Base-by-base conservation (phyloP, 306 rosid genomes). In the Cucurbita moschata region DNA sequence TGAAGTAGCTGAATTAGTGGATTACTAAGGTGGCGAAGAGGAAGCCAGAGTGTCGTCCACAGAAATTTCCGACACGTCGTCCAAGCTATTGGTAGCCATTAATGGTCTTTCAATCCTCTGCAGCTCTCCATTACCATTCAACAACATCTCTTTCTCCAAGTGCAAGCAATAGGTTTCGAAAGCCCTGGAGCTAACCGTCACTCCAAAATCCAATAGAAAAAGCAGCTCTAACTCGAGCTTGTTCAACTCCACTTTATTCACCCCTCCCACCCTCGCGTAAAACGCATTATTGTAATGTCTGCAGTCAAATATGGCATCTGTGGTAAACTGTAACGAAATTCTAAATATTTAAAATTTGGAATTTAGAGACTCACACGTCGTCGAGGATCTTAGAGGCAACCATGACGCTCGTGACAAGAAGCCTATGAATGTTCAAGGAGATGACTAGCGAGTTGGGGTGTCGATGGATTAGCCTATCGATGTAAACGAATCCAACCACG, bases 331-430 rank as follows among this genome's bases (percentile, higher is more conserved):
- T 30, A 30, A 30, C 2, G 4, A 3, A 30, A 30, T 1, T 0
- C 35, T 30, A 30, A 30, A 30, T 30, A 30, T 30, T 30, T 30
- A 30, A 30, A 30, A 30, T 30, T 30, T 30, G 35, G 35, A 30
- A 63, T 13, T 53, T 44, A 19, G 70, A 49, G 80, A 83, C 96
- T 94, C 81, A 91, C 98, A 77, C 92, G 71, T 94, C 98, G 78
- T 94, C 98, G 6, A 94, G 89, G 86, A 89, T 84, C 89, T 94
- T 94, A 69, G 98, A 90, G 78, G 98, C 98, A 16, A 94, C 85
- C 97, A 94, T 85, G 75, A 87, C 74, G 66, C 89, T 79, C 21
- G 98, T 87, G 75, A 91, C 88, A 19, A 91, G 81, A 79, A 94
- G 69, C 40, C 98, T 81, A 78, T 94, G 98, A 5, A 94, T 88